Base-by-base conservation (phyloP, 345 rosid species). In the Kandelia obovata region DNA sequence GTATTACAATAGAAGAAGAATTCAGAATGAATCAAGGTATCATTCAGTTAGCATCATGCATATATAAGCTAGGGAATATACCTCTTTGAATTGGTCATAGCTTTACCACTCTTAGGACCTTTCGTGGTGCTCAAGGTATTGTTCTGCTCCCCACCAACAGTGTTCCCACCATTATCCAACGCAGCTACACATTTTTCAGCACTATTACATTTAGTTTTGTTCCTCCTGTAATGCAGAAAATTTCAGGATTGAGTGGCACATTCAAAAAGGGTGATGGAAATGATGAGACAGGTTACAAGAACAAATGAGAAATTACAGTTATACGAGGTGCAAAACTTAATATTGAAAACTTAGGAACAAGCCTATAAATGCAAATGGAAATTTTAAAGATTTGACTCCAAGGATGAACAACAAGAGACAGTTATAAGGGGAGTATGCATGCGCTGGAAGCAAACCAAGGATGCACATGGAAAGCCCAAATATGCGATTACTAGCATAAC, bases 171-270 rank as follows among this genome's bases (percentile, higher is more conserved):
- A 85, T 75, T 69, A 71, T 65, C 63, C 53, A 61, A 5, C 63
- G 23, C 64, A 39, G 20, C 68, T 5, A 65, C 73, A 74, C 65
- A 60, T 69, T 83, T 87, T 76, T 86, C 87, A 72, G 70, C 75
- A 63, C 70, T 27, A 34, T 71, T 63, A 78, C 81, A 34, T 85
- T 82, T 87, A 70, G 77, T 81, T 76, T 86, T 90, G 85, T 92
- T 90, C 81, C 71, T 82, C 88, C 97, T 92, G 78, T 34, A 73
- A 77, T 16, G 53, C 30, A 66, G 56, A 63, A 39, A 66, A 23
- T 5, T 23, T 10, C 58, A 20, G 46, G 51, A 58, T 16, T 52
- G 11, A 27, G 28, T 19, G 46, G 26, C 19, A 67, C 19, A 53
- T 5, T 58, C 56, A 19, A 19, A 70, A 71, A 9, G 26, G 20